Conservation (phyloP, 179 eudicot genomes). For the Silene noctiflora region DNA sequence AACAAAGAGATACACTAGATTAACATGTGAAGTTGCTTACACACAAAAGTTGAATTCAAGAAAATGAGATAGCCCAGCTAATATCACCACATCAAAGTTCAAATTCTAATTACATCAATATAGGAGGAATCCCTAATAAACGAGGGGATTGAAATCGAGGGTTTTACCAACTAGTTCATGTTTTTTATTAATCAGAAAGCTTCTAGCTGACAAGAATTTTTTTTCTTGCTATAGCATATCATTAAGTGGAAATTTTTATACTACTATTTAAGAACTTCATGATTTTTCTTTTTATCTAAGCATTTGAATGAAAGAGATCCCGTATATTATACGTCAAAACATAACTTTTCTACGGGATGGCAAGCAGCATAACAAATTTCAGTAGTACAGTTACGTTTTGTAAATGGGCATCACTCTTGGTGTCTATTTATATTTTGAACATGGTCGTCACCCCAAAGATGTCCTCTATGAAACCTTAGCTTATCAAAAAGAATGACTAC, state of each 20-base stretch:
- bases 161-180: not conserved
- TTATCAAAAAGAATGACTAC: not conserved
- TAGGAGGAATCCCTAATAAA: not conserved
- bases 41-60: not conserved
- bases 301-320: too few species aligned
- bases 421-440: not conserved
- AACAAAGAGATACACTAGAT: constrained; percentile 25
- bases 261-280: not conserved
- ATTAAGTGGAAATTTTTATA: not conserved
- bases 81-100: not conserved
- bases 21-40: not conserved
- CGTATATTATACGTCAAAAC: too few species aligned
- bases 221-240: not conserved
- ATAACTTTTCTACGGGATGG: not conserved
- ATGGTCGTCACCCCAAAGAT: not conserved
- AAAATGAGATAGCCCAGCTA: not conserved
- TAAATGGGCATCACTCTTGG: not conserved
- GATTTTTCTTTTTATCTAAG: not conserved
- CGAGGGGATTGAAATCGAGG: not conserved
- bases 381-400: not conserved
- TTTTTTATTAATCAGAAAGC: not conserved
- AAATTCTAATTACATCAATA: not conserved
- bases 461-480: not conserved
- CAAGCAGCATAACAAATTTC: not conserved
- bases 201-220: not conserved